phyloP scores from a whole-genome alignment of 1,284 basidiomycete genomes.

The Rugosomyces carneus region DNA sequence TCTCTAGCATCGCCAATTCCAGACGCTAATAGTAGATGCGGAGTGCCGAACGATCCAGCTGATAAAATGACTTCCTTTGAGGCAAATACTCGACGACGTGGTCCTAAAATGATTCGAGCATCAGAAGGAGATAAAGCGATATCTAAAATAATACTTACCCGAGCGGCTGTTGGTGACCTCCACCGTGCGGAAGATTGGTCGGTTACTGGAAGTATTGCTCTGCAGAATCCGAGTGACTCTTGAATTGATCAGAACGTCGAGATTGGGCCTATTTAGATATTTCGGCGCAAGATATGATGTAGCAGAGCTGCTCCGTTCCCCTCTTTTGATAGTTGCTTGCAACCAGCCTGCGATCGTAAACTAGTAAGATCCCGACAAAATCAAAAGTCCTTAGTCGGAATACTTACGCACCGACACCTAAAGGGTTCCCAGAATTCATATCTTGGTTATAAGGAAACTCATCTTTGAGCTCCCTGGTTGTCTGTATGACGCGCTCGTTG shows the following conservation, averaged over 20 bases:
- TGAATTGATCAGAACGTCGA: constrained; percentile 16
- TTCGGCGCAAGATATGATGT: constrained; percentile 16
- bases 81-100: constrained; percentile 7
- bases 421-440: constrained; percentile 23
- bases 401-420: constrained; percentile 17
- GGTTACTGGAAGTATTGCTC: neutral
- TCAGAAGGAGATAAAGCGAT: too few relatives aligned
- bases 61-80: constrained; percentile 30
- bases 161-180: constrained; percentile 10
- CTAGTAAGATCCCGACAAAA: too few relatives aligned
- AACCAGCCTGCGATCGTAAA: constrained; percentile 19
- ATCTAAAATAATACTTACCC: too few relatives aligned
- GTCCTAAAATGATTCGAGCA: neutral
- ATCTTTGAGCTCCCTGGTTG: constrained; percentile 5
- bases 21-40: constrained; percentile 39
- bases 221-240: constrained; percentile 15
- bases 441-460: constrained; percentile 23
- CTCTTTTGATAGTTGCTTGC: constrained; percentile 15
- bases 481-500: constrained; percentile 12
- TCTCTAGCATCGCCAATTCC: constrained; percentile 37
- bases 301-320: constrained; percentile 18
- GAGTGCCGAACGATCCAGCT: constrained; percentile 35
- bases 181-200: constrained; percentile 9
- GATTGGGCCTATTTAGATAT: constrained; percentile 10
- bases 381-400: too few relatives aligned